A percentile compares a stretch with the other conserved stretches of the same genome.
Conservation (phyloP, 306 rosid genomes). For the Bauhinia variegata region DNA sequence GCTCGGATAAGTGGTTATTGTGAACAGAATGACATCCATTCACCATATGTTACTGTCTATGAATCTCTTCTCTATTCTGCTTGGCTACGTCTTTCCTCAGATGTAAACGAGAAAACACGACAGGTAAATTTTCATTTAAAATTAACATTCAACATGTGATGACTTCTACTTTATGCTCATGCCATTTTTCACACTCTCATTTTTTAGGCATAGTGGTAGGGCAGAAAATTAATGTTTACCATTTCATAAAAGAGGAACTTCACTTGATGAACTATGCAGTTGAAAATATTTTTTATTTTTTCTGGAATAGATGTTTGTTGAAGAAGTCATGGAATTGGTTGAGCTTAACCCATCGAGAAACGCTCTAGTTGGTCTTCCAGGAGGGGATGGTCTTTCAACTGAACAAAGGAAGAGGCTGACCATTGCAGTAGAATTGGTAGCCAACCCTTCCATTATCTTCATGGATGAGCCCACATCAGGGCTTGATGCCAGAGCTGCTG, state of each 20-base stretch:
- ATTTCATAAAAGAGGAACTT: background rate
- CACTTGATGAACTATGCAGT: too few species aligned
- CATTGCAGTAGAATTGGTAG: constrained; percentile 84
- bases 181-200: too few species aligned
- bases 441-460: constrained; percentile 89
- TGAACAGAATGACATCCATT: constrained; percentile 75
- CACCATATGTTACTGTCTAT: constrained; percentile 63
- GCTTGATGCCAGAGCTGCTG: constrained; percentile 95
- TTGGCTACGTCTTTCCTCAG: constrained; percentile 64
- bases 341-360: constrained; percentile 64
- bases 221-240: background rate
- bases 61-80: constrained; percentile 69
- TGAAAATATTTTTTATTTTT: too few species aligned
- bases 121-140: too few species aligned
- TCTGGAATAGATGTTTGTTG: constrained; percentile 57
- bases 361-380: constrained; percentile 82
- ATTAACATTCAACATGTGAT: too few species aligned
- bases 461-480: constrained; percentile 97
- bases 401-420: constrained; percentile 89
- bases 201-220: too few species aligned
- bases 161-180: too few species aligned
- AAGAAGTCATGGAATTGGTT: constrained; percentile 68
- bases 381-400: constrained; percentile 75
- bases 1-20: constrained; percentile 72
- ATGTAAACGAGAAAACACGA: constrained; percentile 44